Percentiles rank a stretch among this genome's conserved stretches.
phyloP scores from a whole-genome alignment of 192 early-diverging fungal genomes.

The Dispira parvispora region DNA sequence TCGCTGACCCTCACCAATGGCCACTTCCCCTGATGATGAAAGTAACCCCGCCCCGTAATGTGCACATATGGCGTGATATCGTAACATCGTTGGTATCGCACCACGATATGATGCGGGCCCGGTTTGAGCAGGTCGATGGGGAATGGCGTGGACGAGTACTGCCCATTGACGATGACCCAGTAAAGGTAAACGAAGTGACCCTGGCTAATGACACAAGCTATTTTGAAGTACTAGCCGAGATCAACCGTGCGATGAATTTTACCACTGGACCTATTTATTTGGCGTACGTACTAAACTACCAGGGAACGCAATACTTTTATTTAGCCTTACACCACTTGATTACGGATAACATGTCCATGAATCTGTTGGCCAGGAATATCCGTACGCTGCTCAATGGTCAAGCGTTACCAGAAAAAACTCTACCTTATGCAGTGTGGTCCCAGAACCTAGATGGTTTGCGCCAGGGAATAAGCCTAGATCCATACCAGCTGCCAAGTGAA shows the following conservation, averaged over 20 bases:
- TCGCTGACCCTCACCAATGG: not conserved
- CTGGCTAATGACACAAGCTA: too few species aligned
- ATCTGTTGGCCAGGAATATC: slow-evolving; percentile 15
- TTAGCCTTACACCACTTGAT: slow-evolving; percentile 18
- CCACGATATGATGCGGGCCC: not conserved
- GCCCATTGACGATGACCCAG: not conserved
- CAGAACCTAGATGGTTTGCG: not conserved
- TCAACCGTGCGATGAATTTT: too few species aligned
- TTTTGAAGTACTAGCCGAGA: too few species aligned
- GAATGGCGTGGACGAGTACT: not conserved
- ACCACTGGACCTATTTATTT: not conserved
- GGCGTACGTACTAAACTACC: slow-evolving; percentile 10
- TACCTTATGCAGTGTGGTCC: slow-evolving; percentile 13
- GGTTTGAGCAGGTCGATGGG: not conserved
- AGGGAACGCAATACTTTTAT: slow-evolving; percentile 12
- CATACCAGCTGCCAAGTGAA: too few species aligned
- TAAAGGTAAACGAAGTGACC: too few species aligned
- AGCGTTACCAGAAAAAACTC: slow-evolving; percentile 13
- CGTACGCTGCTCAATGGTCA: slow-evolving; percentile 3
- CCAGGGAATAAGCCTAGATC: too few species aligned
- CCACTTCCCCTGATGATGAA: not conserved
- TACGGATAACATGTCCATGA: slow-evolving; percentile 17
- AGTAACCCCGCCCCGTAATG: not conserved
- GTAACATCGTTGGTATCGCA: not conserved
- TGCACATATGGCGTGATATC: not conserved